Evolutionary conservation across 371 early-diverging fungal species (phyloP), one percentile per base, ranked within the genome.

Genomic region (Mortierella sp.): DNA sequence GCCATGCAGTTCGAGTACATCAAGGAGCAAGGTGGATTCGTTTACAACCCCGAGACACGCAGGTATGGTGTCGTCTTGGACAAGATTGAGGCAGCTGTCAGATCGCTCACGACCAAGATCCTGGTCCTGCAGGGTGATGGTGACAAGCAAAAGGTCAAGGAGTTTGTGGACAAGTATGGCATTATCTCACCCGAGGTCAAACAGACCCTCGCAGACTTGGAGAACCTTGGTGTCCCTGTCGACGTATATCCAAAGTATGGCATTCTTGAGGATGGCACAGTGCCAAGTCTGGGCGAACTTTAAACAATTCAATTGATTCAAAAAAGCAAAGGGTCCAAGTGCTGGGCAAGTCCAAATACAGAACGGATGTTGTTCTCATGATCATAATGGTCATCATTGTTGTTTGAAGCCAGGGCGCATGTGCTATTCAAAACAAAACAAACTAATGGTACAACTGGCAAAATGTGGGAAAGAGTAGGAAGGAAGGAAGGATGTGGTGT

Each of bases 81-180:
- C 39, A 83, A 79, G 60, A 90, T 94, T 19, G 80, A 80, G 16
- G 60, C 70, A n/a, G 92, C 90, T 6, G 93, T 94, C 0, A 60
- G 80, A 22, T 85, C 85, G 25, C 72, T 94, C 57, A 90, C 92
- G 0, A 81, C 73, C 10, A 87, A 88, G 41, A 92, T 94, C 50
- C 76, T 94, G 79, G 69, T 92, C 16, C 83, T 93, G 37, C 93
- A 94, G 82, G 94, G n/a, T n/a, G n/a, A 93, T 73, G 94, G 94
- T 40, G 86, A 89, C 74, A 92, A 92, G 74, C 53, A 79, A 17
- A 79, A 82, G 8, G 93, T 91, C 5, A 81, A 79, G 45, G 84
- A 50, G 16, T 93, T 94, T 76, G 82, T 84, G 13, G 73, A 79
- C 10, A 82, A 81, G 51, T 92, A 92, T 53, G 92, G 90, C 21